These are phyloP conservation scores for Blepharisma stoltei DNA, from an alignment of 73 alveolate species.

Conservation along the genomic window DNA sequence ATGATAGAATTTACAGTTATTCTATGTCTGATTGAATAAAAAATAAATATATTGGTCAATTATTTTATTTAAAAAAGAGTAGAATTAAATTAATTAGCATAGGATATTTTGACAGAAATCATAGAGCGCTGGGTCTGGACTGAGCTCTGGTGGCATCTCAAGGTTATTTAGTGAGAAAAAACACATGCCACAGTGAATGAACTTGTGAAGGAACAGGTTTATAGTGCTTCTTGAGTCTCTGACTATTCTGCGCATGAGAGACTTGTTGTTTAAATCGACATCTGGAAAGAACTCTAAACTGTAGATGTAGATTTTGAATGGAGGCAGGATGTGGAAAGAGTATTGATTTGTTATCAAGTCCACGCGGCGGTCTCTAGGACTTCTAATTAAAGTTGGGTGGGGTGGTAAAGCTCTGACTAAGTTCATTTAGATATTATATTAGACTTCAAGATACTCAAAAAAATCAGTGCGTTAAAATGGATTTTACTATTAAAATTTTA, in stretches of 20 bases:
- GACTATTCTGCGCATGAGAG: background rate
- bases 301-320: background rate
- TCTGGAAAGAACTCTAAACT: background rate
- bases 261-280: background rate
- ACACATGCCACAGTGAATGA: slow-evolving; percentile 16
- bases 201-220: background rate
- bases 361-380: background rate
- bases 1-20: background rate
- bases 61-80: too few species aligned
- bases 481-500: too few species aligned
- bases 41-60: too few species aligned
- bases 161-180: background rate
- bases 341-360: background rate
- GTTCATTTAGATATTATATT: too few species aligned
- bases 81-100: too few species aligned
- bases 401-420: background rate
- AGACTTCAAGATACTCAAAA: too few species aligned
- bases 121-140: background rate
- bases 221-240: background rate
- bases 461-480: too few species aligned
- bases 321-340: background rate
- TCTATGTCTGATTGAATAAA: too few species aligned
- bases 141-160: background rate
- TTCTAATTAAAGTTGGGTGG: slow-evolving; percentile 3
- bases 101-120: background rate